Base-by-base conservation (phyloP, 1,284 basidiomycete genomes). In the Rhodofomes roseus region DNA sequence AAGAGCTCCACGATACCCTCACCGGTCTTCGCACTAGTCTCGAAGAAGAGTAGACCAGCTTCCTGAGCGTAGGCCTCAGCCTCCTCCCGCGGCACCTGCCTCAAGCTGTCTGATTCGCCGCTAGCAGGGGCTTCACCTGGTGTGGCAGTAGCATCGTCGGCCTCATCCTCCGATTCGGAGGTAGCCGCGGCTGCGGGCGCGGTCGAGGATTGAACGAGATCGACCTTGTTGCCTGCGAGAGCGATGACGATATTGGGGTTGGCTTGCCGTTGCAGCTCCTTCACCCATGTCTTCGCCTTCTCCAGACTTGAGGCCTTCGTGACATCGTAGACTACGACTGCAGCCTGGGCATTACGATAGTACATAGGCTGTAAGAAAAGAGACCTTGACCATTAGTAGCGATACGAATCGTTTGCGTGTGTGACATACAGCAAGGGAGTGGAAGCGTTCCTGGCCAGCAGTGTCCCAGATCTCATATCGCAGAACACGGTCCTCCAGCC, bases 251-350 rank as follows among this genome's bases (percentile, higher is more conserved):
- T 98, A 76, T 98, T 98, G 39, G 96, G 96, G 75, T 97, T 98
- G 40, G 97, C 96, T 74, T 99, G 96, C 64, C 97, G 87, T 76
- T 99, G 97, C 27, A 99, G 84, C 78, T 99, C 96, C 80, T 98
- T 99, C 64, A 99, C 96, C 96, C 96, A 99, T 37, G 95, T 95
- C 80, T 99, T 99, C 61, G 96, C 96, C 77, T 99, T 99, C 76
- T 99, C 97, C 63, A 99, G 84, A 68, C 95, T 98, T 59, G 91
- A 85, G 60, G 90, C 89, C 74, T 95, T 96, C 57, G 94, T 96
- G 59, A 99, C 90, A 74, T 99, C 96, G 77, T 98, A 99, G 29
- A 98, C 96, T 31, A 99, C 96, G 39, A 98, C 95, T 46, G 96
- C 96, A 7, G 96, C 96, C 74, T 98, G 96, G 11, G 96, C 96